Percentiles rank a stretch among this genome's conserved stretches.
These are phyloP conservation scores for Rhodotorula sp. DNA, from an alignment of 1,284 basidiomycete species.

Conservation along the genomic window DNA sequence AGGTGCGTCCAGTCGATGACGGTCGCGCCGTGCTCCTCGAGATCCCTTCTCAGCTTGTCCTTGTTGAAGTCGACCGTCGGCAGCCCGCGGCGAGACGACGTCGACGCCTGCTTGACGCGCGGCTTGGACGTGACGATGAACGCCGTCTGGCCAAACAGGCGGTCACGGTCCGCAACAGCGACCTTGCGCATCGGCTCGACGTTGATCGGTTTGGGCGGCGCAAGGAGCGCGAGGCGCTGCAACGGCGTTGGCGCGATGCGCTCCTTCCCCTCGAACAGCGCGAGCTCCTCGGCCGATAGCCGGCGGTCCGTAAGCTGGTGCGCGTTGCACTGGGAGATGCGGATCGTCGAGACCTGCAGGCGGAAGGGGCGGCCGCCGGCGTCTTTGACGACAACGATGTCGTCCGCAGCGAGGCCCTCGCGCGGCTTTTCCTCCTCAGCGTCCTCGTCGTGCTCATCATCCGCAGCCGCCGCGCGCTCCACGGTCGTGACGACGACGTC, in stretches of 20 bases:
- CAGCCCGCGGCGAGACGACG: conserved; percentile 20
- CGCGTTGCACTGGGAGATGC: conserved; percentile 4
- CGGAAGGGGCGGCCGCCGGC: conserved; percentile 3
- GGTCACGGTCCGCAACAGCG: background rate
- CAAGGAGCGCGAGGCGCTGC: conserved; percentile 55
- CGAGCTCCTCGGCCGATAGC: conserved; percentile 46
- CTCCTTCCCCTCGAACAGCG: conserved; percentile 56
- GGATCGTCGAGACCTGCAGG: conserved; percentile 14
- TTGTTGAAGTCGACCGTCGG: conserved; percentile 35
- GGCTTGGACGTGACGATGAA: conserved; percentile 57
- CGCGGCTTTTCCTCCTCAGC: background rate
- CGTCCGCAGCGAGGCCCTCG: conserved; percentile 31
- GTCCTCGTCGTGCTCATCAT: background rate
- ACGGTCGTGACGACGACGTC: conserved; percentile 19
- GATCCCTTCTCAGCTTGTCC: conserved; percentile 52
- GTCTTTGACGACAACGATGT: conserved; percentile 47
- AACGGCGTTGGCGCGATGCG: conserved; percentile 53
- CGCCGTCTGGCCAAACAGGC: conserved; percentile 59
- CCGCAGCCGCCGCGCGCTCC: background rate
- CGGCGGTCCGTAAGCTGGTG: conserved; percentile 43
- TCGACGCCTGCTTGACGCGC: conserved; percentile 40
- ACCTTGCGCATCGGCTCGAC: background rate
- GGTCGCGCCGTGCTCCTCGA: conserved; percentile 62
- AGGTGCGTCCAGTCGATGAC: conserved; percentile 66
- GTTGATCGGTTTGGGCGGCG: conserved; percentile 5